These are phyloP conservation scores for Trametes gibbosa DNA, from an alignment of 768 basidiomycete genomes.

Conservation along the genomic window DNA sequence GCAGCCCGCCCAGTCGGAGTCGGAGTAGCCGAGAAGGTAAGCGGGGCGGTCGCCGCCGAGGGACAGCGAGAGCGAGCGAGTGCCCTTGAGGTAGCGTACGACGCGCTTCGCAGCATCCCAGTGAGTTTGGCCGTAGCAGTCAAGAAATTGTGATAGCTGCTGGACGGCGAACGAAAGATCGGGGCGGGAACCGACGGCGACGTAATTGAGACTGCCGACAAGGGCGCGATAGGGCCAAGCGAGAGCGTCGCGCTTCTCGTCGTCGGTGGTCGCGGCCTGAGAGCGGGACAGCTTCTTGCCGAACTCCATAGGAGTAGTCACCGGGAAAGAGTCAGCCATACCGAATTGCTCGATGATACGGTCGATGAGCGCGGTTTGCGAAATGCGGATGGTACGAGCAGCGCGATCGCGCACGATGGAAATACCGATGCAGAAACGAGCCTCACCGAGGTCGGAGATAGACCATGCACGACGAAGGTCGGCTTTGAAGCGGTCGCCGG, in stretches of 20 bases:
- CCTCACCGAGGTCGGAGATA: slow-evolving; percentile 35
- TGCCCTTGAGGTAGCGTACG: slow-evolving; percentile 25
- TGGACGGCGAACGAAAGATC: slow-evolving; percentile 22
- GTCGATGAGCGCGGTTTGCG: slow-evolving; percentile 21
- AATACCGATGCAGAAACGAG: slow-evolving; percentile 37
- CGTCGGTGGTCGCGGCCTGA: background rate
- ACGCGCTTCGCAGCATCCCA: slow-evolving; percentile 27
- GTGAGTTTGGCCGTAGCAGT: slow-evolving; percentile 16
- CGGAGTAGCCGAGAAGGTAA: slow-evolving; percentile 14
- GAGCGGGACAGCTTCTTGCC: slow-evolving; percentile 1
- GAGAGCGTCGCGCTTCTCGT: background rate
- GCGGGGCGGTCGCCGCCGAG: slow-evolving; percentile 13
- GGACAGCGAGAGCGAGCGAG: slow-evolving; percentile 6
- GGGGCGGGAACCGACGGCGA: slow-evolving; percentile 20
- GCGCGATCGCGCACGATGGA: slow-evolving; percentile 30
- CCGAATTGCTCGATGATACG: slow-evolving; percentile 14
- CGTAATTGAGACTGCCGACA: slow-evolving; percentile 29
- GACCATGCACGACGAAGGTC: slow-evolving; percentile 29
- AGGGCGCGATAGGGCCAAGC: slow-evolving; percentile 29
- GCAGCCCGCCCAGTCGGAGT: slow-evolving; percentile 29
- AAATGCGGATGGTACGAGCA: slow-evolving; percentile 17
- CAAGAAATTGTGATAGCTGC: slow-evolving; percentile 18
- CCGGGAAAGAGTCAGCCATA: slow-evolving; percentile 7
- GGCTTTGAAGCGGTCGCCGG: slow-evolving; percentile 29
- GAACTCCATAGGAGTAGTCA: slow-evolving; percentile 21